Evolutionary conservation across 2,329 filamentous ascomycete species (phyloP).

Genomic region (Didymosphaeria variabile): DNA sequence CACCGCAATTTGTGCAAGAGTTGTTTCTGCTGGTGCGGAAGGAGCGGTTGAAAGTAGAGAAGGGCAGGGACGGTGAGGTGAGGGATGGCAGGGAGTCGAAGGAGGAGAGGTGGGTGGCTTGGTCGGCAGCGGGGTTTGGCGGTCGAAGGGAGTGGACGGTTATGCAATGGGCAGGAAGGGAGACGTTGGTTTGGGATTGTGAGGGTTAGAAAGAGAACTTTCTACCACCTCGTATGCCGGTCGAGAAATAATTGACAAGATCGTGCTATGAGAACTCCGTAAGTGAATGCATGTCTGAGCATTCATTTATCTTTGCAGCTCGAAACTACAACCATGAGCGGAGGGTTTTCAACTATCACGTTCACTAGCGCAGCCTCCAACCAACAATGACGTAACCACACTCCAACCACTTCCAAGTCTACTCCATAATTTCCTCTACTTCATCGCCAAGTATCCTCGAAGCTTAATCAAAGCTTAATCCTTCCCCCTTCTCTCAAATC

Average conservation of each 20-base stretch:
- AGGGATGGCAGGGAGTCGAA: slow-evolving; percentile 22
- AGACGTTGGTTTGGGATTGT: slow-evolving; percentile 47
- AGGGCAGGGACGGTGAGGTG: slow-evolving; percentile 18
- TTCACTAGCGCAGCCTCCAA: background rate
- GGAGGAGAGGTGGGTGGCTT: slow-evolving; percentile 39
- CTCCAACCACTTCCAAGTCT: background rate
- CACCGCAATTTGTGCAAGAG: slow-evolving; percentile 43
- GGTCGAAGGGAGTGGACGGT: slow-evolving; percentile 39
- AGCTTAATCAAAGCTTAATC: background rate
- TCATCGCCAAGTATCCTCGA: slow-evolving; percentile 4
- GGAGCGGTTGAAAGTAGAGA: slow-evolving; percentile 28
- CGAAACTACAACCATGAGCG: background rate
- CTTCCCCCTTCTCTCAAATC: background rate
- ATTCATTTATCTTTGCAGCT: background rate
- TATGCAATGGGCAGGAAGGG: slow-evolving; percentile 43
- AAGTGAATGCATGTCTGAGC: background rate
- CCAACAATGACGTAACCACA: slow-evolving; percentile 4
- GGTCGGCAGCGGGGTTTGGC: slow-evolving; percentile 43
- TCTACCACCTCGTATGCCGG: background rate
- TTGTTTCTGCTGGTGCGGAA: slow-evolving; percentile 38
- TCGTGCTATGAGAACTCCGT: background rate
- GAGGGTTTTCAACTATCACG: background rate
- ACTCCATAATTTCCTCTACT: background rate
- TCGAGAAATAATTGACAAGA: background rate
- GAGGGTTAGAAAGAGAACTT: slow-evolving; percentile 23